phyloP scores from a whole-genome alignment of 345 rosid species.

The Ceriops tagal region DNA sequence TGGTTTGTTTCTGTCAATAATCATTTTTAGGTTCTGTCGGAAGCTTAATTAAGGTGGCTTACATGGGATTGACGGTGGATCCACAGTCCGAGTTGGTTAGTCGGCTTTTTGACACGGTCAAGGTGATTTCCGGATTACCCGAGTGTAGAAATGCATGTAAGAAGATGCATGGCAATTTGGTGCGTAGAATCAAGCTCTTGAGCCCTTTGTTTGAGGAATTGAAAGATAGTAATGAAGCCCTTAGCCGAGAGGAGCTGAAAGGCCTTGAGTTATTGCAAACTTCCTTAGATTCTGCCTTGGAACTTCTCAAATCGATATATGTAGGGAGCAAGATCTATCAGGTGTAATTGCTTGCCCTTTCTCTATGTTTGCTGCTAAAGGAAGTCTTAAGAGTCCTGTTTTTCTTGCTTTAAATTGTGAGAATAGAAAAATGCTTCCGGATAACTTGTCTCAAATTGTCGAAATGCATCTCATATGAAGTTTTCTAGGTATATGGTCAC shows the following conservation, averaged over 20 bases:
- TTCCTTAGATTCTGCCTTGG: conserved; percentile 62
- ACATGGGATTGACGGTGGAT: conserved; percentile 38
- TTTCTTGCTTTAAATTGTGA: neutral
- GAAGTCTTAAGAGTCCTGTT: neutral
- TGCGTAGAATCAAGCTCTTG: conserved; percentile 85
- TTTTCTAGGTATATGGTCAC: neutral
- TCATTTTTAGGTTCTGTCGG: neutral
- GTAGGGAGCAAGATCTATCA: conserved; percentile 80
- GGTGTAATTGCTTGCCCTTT: conserved; percentile 37
- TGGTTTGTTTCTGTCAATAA: no score
- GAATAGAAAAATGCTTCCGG: no score
- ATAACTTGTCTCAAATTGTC: no score
- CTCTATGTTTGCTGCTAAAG: conserved; percentile 20
- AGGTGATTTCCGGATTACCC: conserved; percentile 59
- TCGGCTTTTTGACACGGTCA: conserved; percentile 54
- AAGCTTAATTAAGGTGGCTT: neutral
- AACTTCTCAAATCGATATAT: conserved; percentile 53
- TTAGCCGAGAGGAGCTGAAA: conserved; percentile 37
- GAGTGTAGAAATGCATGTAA: conserved; percentile 54
- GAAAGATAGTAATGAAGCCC: conserved; percentile 40
- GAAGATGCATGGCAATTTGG: conserved; percentile 73
- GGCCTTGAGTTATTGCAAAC: conserved; percentile 50
- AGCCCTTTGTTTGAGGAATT: conserved; percentile 94
- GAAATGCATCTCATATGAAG: no score
- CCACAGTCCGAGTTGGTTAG: conserved; percentile 37